These are phyloP conservation scores for Hordeum vulgare DNA, from an alignment of 176 grass and related monocot genomes.

Conservation along the genomic window DNA sequence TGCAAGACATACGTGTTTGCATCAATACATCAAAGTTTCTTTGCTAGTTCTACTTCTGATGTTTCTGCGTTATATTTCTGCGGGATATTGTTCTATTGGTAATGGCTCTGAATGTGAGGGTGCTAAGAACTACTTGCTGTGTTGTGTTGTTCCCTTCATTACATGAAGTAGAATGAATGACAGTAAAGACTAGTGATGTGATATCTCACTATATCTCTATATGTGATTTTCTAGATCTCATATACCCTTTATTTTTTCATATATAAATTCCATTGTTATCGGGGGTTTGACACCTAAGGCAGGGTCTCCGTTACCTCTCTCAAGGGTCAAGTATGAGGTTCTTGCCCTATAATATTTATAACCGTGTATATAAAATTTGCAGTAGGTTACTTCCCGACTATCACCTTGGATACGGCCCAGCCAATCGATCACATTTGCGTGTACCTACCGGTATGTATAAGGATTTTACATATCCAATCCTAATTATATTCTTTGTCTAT, in stretches of 20 bases:
- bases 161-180: too few relatives aligned
- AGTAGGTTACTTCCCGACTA: slow-evolving; percentile 13
- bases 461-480: not conserved
- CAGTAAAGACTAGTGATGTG: too few relatives aligned
- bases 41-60: too few relatives aligned
- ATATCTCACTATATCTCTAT: slow-evolving; percentile 9
- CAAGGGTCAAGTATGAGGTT: slow-evolving; percentile 68
- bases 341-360: slow-evolving; percentile 8
- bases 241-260: not conserved
- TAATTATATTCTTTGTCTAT: not conserved
- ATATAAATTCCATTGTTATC: slow-evolving; percentile 53
- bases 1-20: too few relatives aligned
- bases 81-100: too few relatives aligned
- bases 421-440: slow-evolving; percentile 51
- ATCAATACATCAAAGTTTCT: too few relatives aligned
- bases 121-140: too few relatives aligned
- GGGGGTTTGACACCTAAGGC: slow-evolving; percentile 59
- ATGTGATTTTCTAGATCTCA: not conserved
- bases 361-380: not conserved
- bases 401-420: slow-evolving; percentile 41
- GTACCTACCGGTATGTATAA: slow-evolving; percentile 49
- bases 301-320: slow-evolving; percentile 86
- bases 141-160: too few relatives aligned
- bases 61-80: too few relatives aligned
- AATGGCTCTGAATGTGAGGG: too few relatives aligned